Evolutionary conservation across 768 basidiomycete genomes (phyloP).

Genomic region (Hemileccinum impolitum): DNA sequence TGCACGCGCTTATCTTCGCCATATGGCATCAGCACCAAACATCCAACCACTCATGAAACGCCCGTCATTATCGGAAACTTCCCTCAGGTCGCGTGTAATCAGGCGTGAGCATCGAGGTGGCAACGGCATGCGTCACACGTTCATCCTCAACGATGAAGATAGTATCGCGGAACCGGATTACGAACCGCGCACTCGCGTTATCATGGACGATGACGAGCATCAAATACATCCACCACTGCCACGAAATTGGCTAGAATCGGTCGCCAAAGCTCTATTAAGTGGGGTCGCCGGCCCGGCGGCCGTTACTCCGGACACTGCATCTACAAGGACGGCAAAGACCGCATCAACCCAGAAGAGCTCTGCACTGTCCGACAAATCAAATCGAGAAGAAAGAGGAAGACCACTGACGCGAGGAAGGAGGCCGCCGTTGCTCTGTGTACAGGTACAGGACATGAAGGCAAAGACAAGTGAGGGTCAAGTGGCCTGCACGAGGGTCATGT

Average conservation of each 20-base stretch:
- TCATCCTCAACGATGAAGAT: conserved; percentile 34
- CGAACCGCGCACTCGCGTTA: conserved; percentile 23
- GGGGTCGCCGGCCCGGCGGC: conserved; percentile 39
- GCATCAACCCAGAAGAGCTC: conserved; percentile 23
- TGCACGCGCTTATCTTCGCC: conserved; percentile 67
- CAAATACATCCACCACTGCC: conserved; percentile 53
- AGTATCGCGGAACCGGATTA: conserved; percentile 20
- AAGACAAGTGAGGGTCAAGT: conserved; percentile 36
- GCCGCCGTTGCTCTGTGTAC: conserved; percentile 34
- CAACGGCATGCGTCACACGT: conserved; percentile 30
- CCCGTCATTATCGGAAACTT: conserved; percentile 30
- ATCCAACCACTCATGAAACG: conserved; percentile 36
- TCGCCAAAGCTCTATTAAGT: conserved; percentile 62
- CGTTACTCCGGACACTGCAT: conserved; percentile 31
- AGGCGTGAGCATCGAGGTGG: conserved; percentile 23
- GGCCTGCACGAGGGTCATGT: conserved; percentile 55
- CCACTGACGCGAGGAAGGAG: conserved; percentile 5
- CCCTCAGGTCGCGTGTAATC: conserved; percentile 32
- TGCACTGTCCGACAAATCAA: conserved; percentile 25
- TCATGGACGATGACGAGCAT: conserved; percentile 32
- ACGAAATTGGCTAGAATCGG: conserved; percentile 65
- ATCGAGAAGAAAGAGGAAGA: conserved; percentile 20
- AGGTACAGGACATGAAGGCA: conserved; percentile 31
- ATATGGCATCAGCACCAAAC: conserved; percentile 63
- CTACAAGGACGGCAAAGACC: conserved; percentile 17